phyloP scores from a whole-genome alignment of 2,329 filamentous ascomycete genomes.

The Fusarium marasasianum region DNA sequence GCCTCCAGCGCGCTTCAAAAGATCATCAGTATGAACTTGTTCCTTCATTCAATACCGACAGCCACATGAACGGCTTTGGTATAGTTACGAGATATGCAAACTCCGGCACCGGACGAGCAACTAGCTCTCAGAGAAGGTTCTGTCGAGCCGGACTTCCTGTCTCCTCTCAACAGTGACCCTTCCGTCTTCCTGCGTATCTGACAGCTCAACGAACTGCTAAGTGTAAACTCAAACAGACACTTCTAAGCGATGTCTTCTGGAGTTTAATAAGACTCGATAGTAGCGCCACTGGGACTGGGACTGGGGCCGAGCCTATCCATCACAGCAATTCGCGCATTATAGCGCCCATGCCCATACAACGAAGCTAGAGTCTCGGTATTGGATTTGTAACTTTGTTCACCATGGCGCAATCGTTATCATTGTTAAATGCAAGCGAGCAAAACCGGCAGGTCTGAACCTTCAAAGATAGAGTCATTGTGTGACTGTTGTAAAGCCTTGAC shows the following conservation, averaged over 20 bases:
- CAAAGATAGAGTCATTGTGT: not conserved
- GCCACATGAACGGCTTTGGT: not conserved
- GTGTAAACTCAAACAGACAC: slow-evolving; percentile 22
- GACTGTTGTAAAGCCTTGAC: not conserved
- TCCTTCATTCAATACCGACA: not conserved
- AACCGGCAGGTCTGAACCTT: slow-evolving; percentile 20
- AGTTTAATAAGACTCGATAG: slow-evolving; percentile 16
- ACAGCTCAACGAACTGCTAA: slow-evolving; percentile 24
- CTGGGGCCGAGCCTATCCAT: not conserved
- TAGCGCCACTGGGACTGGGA: slow-evolving; percentile 7
- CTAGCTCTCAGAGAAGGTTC: not conserved
- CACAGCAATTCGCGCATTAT: slow-evolving; percentile 13
- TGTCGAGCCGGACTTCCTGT: slow-evolving; percentile 1
- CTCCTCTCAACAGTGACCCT: not conserved
- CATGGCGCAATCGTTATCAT: slow-evolving; percentile 9
- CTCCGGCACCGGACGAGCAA: slow-evolving; percentile 22
- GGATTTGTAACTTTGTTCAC: not conserved
- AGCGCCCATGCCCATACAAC: slow-evolving; percentile 8
- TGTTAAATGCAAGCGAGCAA: slow-evolving; percentile 26
- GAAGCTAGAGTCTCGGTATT: slow-evolving; percentile 13
- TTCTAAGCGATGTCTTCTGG: not conserved
- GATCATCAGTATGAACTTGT: not conserved
- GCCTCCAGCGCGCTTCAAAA: not conserved
- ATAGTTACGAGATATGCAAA: not conserved
- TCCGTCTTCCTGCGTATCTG: slow-evolving; percentile 10